These are phyloP conservation scores for Thielaviopsis musarum DNA, from an alignment of 2,329 filamentous ascomycete species.

Conservation along the genomic window DNA sequence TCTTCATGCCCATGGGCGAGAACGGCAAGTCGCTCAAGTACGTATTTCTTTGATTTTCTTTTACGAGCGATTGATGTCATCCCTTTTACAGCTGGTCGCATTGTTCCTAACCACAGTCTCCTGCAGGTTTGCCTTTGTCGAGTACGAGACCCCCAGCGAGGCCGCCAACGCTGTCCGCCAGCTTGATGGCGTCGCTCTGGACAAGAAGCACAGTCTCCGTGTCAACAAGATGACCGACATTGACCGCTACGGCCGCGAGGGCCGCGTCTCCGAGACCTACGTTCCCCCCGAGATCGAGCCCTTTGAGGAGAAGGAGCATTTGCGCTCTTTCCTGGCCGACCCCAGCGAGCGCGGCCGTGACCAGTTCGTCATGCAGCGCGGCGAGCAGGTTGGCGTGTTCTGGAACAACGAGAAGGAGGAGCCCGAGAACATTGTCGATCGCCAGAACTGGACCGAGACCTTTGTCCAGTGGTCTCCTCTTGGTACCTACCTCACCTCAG, in stretches of 20 bases:
- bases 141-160: slow-evolving; percentile 82
- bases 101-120: neutral
- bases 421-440: slow-evolving; percentile 78
- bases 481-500: slow-evolving; percentile 84
- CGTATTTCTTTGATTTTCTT: slow-evolving; percentile 17
- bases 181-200: slow-evolving; percentile 71
- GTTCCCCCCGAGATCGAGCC: slow-evolving; percentile 62
- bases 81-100: neutral
- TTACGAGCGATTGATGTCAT: neutral
- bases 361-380: slow-evolving; percentile 88
- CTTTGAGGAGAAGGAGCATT: slow-evolving; percentile 89
- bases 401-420: slow-evolving; percentile 96
- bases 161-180: slow-evolving; percentile 77
- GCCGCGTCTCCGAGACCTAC: slow-evolving; percentile 84
- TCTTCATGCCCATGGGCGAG: slow-evolving; percentile 88
- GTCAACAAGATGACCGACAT: slow-evolving; percentile 99
- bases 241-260: slow-evolving; percentile 87
- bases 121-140: slow-evolving; percentile 82
- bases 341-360: slow-evolving; percentile 64
- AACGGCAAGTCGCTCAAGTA: slow-evolving; percentile 76
- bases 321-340: slow-evolving; percentile 86
- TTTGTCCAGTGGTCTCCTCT: slow-evolving; percentile 97
- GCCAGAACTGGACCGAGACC: slow-evolving; percentile 91
- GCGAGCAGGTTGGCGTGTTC: slow-evolving; percentile 82
- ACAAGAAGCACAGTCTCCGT: slow-evolving; percentile 88